A percentile compares a stretch with the other conserved stretches of the same genome.
phyloP scores from a whole-genome alignment of 116 monocot genomes.

The Cymodocea nodosa region DNA sequence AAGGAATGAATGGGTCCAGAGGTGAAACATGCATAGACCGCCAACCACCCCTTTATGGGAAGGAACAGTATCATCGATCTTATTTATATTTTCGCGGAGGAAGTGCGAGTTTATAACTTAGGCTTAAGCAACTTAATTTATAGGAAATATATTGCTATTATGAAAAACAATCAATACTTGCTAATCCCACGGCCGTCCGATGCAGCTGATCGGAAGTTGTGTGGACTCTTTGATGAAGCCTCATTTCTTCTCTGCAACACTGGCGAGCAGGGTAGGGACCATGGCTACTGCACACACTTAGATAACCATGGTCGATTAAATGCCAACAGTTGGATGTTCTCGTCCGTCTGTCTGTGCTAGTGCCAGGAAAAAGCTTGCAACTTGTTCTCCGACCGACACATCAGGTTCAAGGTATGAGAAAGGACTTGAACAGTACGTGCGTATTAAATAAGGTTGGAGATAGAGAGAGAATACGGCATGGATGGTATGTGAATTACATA shows the following conservation, averaged over 20 bases:
- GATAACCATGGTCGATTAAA: conserved; percentile 6
- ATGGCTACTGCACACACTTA: neutral
- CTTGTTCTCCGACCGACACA: conserved; percentile 12
- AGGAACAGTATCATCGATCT: neutral
- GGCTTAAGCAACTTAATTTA: too few species aligned
- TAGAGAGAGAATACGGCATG: neutral
- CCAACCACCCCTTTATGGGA: neutral
- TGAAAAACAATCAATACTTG: too few species aligned
- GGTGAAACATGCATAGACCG: too few species aligned
- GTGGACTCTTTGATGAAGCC: conserved; percentile 4
- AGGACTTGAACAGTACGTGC: neutral
- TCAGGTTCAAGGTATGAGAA: conserved; percentile 13
- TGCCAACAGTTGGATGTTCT: conserved; percentile 8
- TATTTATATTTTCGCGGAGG: too few species aligned
- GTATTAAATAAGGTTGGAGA: neutral
- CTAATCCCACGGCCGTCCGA: too few species aligned
- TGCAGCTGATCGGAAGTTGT: neutral
- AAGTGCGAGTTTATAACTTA: too few species aligned
- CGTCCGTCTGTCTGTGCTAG: conserved; percentile 1
- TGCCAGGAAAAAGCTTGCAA: conserved; percentile 5
- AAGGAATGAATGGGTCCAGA: too few species aligned
- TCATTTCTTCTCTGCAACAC: neutral
- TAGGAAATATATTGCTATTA: too few species aligned
- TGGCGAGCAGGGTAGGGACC: neutral
- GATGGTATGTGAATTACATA: neutral